These are phyloP conservation scores for Tylopilus sp. DNA, from an alignment of 768 basidiomycete genomes.

Conservation along the genomic window DNA sequence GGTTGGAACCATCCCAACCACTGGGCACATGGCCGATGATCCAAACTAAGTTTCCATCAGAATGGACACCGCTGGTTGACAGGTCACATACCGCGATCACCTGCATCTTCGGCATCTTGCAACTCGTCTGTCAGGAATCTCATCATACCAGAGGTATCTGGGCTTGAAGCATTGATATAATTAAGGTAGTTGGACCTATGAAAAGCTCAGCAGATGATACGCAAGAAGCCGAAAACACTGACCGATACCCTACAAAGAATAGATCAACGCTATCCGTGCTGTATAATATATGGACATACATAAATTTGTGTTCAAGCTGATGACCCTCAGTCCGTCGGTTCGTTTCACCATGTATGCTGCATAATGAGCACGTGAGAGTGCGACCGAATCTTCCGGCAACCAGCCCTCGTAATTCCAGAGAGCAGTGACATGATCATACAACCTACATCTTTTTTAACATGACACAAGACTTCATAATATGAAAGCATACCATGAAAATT, in stretches of 20 bases:
- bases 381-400: slow-evolving; percentile 55
- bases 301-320: slow-evolving; percentile 73
- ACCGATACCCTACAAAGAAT: slow-evolving; percentile 31
- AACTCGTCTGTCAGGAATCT: slow-evolving; percentile 75
- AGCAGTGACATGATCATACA: slow-evolving; percentile 69
- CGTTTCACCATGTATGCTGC: slow-evolving; percentile 69
- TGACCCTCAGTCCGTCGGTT: slow-evolving; percentile 62
- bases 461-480: neutral
- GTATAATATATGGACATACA: slow-evolving; percentile 43
- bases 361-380: slow-evolving; percentile 64
- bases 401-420: slow-evolving; percentile 73
- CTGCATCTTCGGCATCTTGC: slow-evolving; percentile 73
- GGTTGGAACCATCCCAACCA: slow-evolving; percentile 73
- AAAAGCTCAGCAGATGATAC: slow-evolving; percentile 1
- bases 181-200: slow-evolving; percentile 67
- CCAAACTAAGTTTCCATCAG: slow-evolving; percentile 37
- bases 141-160: slow-evolving; percentile 73
- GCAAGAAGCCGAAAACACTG: slow-evolving; percentile 4
- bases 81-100: slow-evolving; percentile 56
- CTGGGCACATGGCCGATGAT: slow-evolving; percentile 54
- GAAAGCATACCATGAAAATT: slow-evolving; percentile 61
- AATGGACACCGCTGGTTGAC: neutral
- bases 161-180: slow-evolving; percentile 68
- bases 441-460: slow-evolving; percentile 39
- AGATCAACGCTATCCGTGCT: neutral